These are phyloP conservation scores for Pleurotus platypus DNA, from an alignment of 768 basidiomycete genomes.

Conservation along the genomic window DNA sequence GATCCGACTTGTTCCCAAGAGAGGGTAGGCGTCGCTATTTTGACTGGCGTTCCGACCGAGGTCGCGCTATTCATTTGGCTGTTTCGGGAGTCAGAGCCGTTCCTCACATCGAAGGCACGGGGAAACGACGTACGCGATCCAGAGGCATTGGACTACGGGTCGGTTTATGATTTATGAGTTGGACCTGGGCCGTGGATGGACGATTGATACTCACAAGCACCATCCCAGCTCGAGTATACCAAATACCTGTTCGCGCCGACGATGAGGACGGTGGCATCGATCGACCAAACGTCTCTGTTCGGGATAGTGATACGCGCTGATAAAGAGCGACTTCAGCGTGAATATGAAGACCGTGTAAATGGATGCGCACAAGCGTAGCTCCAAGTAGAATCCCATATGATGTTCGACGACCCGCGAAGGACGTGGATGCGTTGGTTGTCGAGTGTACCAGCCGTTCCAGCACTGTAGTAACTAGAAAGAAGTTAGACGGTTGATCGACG, in stretches of 20 bases:
- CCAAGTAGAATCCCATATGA: conserved; percentile 30
- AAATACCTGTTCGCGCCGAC: conserved; percentile 21
- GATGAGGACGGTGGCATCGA: conserved; percentile 28
- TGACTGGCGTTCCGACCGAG: conserved; percentile 24
- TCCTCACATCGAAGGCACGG: not conserved
- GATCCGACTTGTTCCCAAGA: conserved; percentile 28
- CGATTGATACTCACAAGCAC: conserved; percentile 17
- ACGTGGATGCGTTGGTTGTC: conserved; percentile 30
- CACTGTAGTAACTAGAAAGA: conserved; percentile 24
- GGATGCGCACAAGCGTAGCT: conserved; percentile 21
- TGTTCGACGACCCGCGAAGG: conserved; percentile 25
- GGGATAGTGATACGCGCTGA: conserved; percentile 26
- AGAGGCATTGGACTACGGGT: conserved; percentile 29
- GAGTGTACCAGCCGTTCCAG: conserved; percentile 25
- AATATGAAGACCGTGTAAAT: not conserved
- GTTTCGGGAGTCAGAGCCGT: not conserved
- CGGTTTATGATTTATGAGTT: not conserved
- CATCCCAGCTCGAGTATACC: conserved; percentile 30
- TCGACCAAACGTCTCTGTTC: conserved; percentile 30
- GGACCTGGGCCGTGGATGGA: not conserved
- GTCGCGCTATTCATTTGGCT: conserved; percentile 28
- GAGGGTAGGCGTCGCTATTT: conserved; percentile 28
- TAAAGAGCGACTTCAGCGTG: not conserved
- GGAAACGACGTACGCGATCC: conserved; percentile 18
- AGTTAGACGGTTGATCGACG: not conserved